Evolutionary conservation across 1,284 basidiomycete genomes (phyloP), one percentile per base, ranked within the genome.

Genomic region (Naganishia sp.): DNA sequence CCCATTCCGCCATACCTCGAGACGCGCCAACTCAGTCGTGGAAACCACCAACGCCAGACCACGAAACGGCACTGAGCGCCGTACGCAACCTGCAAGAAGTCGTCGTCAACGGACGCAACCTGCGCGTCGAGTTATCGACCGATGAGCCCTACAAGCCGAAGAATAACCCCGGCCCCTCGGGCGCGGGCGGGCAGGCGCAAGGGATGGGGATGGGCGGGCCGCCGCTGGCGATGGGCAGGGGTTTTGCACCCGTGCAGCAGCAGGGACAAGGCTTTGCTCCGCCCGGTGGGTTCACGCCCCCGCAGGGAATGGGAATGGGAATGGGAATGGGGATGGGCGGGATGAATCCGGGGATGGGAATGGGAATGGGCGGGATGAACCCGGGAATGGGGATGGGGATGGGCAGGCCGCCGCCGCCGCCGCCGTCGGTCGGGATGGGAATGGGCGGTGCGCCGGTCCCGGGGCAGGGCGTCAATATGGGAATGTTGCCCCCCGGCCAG

Each of bases 51-150:
- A 25, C 28, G 28, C 28, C 78, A 94, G 95, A 99, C 78, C 89
- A 94, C 75, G 93, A 96, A 79, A 98, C 94, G 9, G 89, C 89
- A 1, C 80, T 84, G 16, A 91, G 89, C 43, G 92, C 92, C 45
- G 89, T 94, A 45, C 86, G 92, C 70, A 94, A 94, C 76, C 83
- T 94, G 56, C 90, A 92, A 77, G 90, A 89, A 64, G 86, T 86
- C 53, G 86, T 87, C 70, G 89, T 93, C 42, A 89, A 88, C 65
- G 91, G 90, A 3, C 86, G 91, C n/a, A 87, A 88, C 6, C 83
- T 94, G 44, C 86, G 91, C 61, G 89, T 94, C 72, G 90, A 93
- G 76, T 83, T 90, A 60, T 82, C 82, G 49, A 81, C 82, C 44
- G 83, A 82, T 46, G 79, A 81, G 61, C 77, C 77, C 54, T 52